Evolutionary conservation across 108 stramenopile species (phyloP).

Genomic region (Bacterosira constricta): DNA sequence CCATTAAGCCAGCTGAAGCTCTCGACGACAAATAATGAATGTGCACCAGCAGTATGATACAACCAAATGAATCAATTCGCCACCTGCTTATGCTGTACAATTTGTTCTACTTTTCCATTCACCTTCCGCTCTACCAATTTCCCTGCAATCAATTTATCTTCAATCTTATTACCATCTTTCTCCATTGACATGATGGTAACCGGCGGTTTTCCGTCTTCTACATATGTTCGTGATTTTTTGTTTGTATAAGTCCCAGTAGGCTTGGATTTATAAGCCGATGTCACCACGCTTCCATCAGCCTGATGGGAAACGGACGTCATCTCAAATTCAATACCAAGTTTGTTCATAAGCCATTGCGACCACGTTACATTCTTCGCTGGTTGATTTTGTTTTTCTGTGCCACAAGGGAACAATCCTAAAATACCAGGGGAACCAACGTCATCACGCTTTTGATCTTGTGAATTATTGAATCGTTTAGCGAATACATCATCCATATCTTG

Average conservation of each 20-base stretch:
- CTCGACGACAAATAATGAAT: too few relatives aligned
- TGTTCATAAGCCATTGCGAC: slow-evolving; percentile 60
- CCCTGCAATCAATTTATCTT: slow-evolving; percentile 57
- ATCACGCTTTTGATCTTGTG: slow-evolving; percentile 5
- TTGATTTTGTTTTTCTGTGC: slow-evolving; percentile 7
- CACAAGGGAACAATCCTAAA: slow-evolving; percentile 12
- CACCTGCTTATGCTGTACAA: background rate
- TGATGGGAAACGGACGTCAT: slow-evolving; percentile 43
- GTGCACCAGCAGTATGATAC: too few relatives aligned
- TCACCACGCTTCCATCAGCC: slow-evolving; percentile 42
- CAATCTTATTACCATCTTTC: slow-evolving; percentile 65
- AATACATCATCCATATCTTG: slow-evolving; percentile 72
- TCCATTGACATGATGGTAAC: slow-evolving; percentile 62
- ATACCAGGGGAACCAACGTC: background rate
- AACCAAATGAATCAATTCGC: too few relatives aligned
- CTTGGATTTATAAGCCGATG: slow-evolving; percentile 30
- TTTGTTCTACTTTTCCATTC: slow-evolving; percentile 47
- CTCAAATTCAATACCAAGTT: slow-evolving; percentile 56
- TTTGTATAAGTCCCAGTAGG: slow-evolving; percentile 33
- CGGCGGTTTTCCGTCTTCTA: slow-evolving; percentile 50
- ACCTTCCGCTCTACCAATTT: slow-evolving; percentile 57
- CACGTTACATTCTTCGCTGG: slow-evolving; percentile 27
- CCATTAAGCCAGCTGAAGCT: too few relatives aligned
- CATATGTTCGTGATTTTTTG: slow-evolving; percentile 49
- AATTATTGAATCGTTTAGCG: slow-evolving; percentile 45